Evolutionary conservation across 2,329 filamentous ascomycete species (phyloP).

Genomic region (Claviceps capensis): DNA sequence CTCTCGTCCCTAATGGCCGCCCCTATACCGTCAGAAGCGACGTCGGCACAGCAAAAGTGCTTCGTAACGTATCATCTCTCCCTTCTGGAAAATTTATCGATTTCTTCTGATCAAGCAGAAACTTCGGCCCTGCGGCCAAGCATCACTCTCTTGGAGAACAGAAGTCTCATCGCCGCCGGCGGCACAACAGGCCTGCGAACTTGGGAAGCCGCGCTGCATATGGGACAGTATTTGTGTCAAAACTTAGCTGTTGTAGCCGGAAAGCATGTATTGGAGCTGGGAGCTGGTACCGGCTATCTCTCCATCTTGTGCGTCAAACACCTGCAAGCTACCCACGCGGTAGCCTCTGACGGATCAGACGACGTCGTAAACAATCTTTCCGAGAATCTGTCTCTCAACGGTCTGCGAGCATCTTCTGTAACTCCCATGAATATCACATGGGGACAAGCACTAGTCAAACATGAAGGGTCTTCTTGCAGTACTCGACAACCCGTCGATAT

Average conservation of each 20-base stretch:
- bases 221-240: conserved; percentile 53
- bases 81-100: conserved; percentile 12
- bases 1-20: conserved; percentile 52
- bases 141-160: conserved; percentile 56
- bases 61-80: conserved; percentile 59
- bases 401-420: conserved; percentile 38
- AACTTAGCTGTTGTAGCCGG: conserved; percentile 30
- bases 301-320: conserved; percentile 60
- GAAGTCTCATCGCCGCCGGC: conserved; percentile 51
- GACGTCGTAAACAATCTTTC: conserved; percentile 54
- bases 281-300: conserved; percentile 63
- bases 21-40: conserved; percentile 48
- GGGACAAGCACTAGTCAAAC: conserved; percentile 46
- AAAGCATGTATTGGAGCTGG: conserved; percentile 56
- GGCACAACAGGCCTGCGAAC: conserved; percentile 67
- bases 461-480: conserved; percentile 41
- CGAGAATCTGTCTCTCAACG: conserved; percentile 56
- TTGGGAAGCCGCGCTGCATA: conserved; percentile 67
- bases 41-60: conserved; percentile 55
- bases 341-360: conserved; percentile 62
- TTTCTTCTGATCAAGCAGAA: neutral
- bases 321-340: conserved; percentile 43
- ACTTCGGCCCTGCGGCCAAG: conserved; percentile 4
- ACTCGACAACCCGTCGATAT: conserved; percentile 39
- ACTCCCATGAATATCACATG: conserved; percentile 45